Conservation (phyloP, 495 filamentous ascomycete species). For the Neurospora pannonica region DNA sequence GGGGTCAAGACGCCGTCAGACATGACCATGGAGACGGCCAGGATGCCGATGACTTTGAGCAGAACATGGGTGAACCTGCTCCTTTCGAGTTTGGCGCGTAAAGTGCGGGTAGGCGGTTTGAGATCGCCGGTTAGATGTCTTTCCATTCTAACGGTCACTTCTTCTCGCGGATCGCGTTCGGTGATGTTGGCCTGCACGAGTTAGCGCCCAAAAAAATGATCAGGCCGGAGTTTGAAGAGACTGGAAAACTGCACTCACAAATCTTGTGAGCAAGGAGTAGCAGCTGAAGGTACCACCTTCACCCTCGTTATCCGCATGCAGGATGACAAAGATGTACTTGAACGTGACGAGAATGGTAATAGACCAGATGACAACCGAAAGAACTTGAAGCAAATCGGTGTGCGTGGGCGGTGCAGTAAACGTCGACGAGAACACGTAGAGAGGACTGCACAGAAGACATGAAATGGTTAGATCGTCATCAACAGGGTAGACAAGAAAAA, state of each 20-base stretch:
- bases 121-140: constrained; percentile 48
- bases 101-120: constrained; percentile 35
- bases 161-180: constrained; percentile 45
- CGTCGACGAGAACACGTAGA: constrained; percentile 65
- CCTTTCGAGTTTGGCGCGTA: constrained; percentile 50
- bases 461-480: not conserved
- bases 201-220: too few relatives aligned
- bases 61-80: constrained; percentile 40
- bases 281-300: constrained; percentile 69
- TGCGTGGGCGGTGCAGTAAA: constrained; percentile 48
- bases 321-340: constrained; percentile 63
- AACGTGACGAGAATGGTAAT: constrained; percentile 64
- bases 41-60: constrained; percentile 57
- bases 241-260: constrained; percentile 47
- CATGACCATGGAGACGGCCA: constrained; percentile 64
- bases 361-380: constrained; percentile 68
- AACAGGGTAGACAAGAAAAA: not conserved
- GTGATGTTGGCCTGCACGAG: constrained; percentile 42
- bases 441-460: constrained; percentile 27
- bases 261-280: constrained; percentile 62
- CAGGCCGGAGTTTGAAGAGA: too few relatives aligned
- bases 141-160: constrained; percentile 44
- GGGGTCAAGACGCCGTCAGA: constrained; percentile 60
- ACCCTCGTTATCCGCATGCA: constrained; percentile 65
- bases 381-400: constrained; percentile 55